Evolutionary conservation across 768 basidiomycete species (phyloP), one percentile per base, ranked within the genome.

Genomic region (Kwoniella pini): DNA sequence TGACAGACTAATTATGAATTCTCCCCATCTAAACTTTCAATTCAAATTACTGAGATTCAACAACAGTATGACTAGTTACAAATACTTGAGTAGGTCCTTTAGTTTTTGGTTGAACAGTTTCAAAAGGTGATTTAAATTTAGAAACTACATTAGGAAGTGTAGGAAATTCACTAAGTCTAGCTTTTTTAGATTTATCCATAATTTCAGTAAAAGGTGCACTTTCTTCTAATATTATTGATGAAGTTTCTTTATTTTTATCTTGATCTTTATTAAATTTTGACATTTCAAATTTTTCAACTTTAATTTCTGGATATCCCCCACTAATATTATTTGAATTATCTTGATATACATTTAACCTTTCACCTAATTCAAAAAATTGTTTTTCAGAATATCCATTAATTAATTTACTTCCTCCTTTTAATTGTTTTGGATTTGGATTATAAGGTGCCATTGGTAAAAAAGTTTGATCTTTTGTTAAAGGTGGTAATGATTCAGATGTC

Each of bases 281-380:
- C 58, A 60, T 60, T 36, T 60, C 58, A 19, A 44, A 51, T 39
- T 45, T 49, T 15, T 54, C 44, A 15, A 21, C 55, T 28, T 28
- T 39, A 19, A 36, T 22, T 21, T 39, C 24, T n/a, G 48, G 31
- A 31, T 50, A 40, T 19, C 53, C 36, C n/a, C 17, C 6, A 10
- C 24, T 30, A 39, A 72, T 52, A 0, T 54, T 57, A 10, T 67
- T 61, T 3, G 54, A 60, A 30, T 57, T 57, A 13, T 69, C 63
- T 3, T 53, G 63, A 38, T 64, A 65, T n/a, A 72, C 55, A 42
- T 72, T 72, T 19, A 72, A 60, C 13, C 71, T 56, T 19, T 63
- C 65, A 24, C 71, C 71, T 10, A 72, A 51, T 28, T 69, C 68
- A 30, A 53, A 62, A 30, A 54, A 62, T 40, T 59, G 60, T 44